phyloP scores from a whole-genome alignment of 441 rosid genomes.

The Brassica hybrid region DNA sequence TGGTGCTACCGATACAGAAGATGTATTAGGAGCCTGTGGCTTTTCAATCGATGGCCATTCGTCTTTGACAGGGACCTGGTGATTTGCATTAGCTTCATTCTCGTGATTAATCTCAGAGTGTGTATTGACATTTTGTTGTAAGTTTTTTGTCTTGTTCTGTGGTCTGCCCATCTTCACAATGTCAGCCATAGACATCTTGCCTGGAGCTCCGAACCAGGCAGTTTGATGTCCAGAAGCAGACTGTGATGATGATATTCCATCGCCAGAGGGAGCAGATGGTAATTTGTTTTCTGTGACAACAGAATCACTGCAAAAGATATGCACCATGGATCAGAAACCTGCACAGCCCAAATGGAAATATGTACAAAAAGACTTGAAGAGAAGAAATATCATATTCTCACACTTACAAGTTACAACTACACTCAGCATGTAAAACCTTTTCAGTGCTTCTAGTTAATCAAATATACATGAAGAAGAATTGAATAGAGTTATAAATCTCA shows the following conservation, averaged over 20 bases:
- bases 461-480: neutral
- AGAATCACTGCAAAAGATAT: slow-evolving; percentile 64
- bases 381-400: neutral
- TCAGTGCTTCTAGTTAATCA: slow-evolving; percentile 1
- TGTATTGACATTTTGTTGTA: slow-evolving; percentile 48
- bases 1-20: slow-evolving; percentile 62
- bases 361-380: slow-evolving; percentile 10
- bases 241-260: slow-evolving; percentile 64
- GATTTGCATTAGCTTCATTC: slow-evolving; percentile 48
- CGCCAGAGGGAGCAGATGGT: slow-evolving; percentile 46
- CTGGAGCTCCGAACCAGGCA: slow-evolving; percentile 80
- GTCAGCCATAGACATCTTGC: slow-evolving; percentile 97
- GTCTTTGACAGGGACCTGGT: slow-evolving; percentile 58
- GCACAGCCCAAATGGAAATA: slow-evolving; percentile 17
- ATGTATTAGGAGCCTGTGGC: slow-evolving; percentile 49
- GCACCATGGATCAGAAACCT: slow-evolving; percentile 34
- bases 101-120: slow-evolving; percentile 50
- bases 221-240: slow-evolving; percentile 69
- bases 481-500: neutral
- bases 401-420: neutral
- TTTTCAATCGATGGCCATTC: slow-evolving; percentile 96
- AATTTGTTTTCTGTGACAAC: slow-evolving; percentile 54
- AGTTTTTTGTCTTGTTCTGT: slow-evolving; percentile 48
- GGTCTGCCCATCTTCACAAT: slow-evolving; percentile 97
- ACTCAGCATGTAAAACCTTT: neutral